Percentiles rank a stretch among this genome's conserved stretches.
phyloP scores from a whole-genome alignment of 305 asterid genomes.

The Vinca major region DNA sequence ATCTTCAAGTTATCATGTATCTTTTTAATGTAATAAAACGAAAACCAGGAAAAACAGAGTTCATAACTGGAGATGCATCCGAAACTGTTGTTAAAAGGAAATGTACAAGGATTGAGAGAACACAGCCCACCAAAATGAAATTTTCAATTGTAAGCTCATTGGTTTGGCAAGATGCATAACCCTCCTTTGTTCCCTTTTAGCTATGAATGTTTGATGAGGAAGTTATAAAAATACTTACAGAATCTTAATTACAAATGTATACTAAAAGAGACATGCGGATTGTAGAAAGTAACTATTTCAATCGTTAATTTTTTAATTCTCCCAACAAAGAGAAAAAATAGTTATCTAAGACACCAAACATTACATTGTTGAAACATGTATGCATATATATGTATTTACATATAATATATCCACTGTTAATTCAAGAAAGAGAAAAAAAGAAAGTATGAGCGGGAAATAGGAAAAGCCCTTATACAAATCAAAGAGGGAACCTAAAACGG shows the following conservation, averaged over 20 bases:
- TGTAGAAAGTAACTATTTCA: neutral
- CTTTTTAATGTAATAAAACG: neutral
- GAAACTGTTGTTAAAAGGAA: neutral
- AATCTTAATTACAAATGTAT: too few species aligned
- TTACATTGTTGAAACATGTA: neutral
- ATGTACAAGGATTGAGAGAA: neutral
- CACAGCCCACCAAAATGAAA: neutral
- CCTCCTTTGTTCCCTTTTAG: neutral
- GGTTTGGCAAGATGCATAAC: neutral
- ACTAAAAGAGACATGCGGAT: neutral
- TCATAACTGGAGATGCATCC: neutral
- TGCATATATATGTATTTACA: neutral
- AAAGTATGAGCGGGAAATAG: neutral
- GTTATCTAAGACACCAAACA: neutral
- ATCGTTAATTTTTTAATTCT: neutral
- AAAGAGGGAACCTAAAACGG: neutral
- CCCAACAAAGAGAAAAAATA: neutral
- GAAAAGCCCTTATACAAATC: neutral
- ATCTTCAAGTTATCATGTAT: neutral
- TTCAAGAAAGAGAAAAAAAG: neutral
- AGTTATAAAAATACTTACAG: neutral
- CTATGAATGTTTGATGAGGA: neutral
- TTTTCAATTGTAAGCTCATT: neutral
- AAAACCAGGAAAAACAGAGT: neutral
- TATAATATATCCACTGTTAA: neutral